Base-by-base conservation (phyloP, 2,329 filamentous ascomycete species). In the Penicillium sp. region DNA sequence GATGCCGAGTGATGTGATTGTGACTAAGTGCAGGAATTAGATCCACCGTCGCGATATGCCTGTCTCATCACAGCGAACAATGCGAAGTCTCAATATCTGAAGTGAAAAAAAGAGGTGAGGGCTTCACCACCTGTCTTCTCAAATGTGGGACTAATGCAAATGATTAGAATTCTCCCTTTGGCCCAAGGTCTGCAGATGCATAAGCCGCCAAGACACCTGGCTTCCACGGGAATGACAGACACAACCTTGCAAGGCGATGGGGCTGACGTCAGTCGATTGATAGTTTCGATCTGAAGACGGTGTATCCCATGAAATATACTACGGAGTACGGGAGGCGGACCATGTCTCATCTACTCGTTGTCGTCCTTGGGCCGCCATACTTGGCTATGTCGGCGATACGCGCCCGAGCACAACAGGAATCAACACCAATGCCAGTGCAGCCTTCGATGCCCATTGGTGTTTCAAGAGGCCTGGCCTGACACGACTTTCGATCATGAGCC, bases 221-320 rank as follows among this genome's bases (percentile, higher is more conserved):
- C 40, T 45, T 32, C 45, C 27, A 53, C 21, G 41, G 32, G 29
- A 27, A 43, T 40, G 24, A 34, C 18, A 27, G 24, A 27, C 24
- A 27, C 24, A 50, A 32, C 44, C n/a, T 52, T 46, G 16, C 14
- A 38, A 8, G 24, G 24, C 24, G 24, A 27, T 27, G 24, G 24
- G 8, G 24, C 45, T 53, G 51, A 54, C 41, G 46, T 50, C 46
- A 53, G 18, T 48, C 5, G 16, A 29, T 11, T 7, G 48, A 39
- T 49, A 49, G 46, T 4, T 32, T 32, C n/a, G 24, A 54, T 50
- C 42, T 46, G 5, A 51, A 42, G 41, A 14, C 6, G 5, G 27
- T 34, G 51, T 21, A 34, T 27, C 29, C 45, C 34, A 41, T n/a
- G 29, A n/a, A 53, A 45, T 40, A 14, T 6, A 27, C 4, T 6